Base-by-base conservation (phyloP, 768 basidiomycete genomes). In the Pseudohyphozyma bogoriensis region DNA sequence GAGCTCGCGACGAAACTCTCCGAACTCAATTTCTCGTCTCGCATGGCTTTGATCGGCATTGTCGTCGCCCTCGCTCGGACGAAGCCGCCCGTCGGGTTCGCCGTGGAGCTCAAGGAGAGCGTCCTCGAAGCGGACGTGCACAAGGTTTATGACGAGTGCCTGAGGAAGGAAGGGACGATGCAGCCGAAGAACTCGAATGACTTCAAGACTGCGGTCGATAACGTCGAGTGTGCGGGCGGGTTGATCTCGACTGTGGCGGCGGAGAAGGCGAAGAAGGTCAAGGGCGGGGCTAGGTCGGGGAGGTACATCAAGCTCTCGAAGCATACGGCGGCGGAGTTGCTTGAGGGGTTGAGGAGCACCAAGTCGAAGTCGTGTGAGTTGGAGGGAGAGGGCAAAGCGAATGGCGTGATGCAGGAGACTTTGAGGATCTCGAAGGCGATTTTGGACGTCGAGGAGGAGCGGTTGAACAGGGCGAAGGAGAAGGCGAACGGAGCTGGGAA, bases 11-110 rank as follows among this genome's bases (percentile, higher is more conserved):
- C 51, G 20, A 33, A 60, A 13, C 35, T 67, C 32, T n/a, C 55
- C 16, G n/a, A 42, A 4, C 56, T 63, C 32, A 58, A 63, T 46
- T 62, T 59, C 55, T 62, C 53, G 20, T 62, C 49, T 28, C 67
- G 57, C 11, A 46, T 63, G 42, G 63, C 44, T 13, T 64, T 66
- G 46, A 42, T 58, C 29, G 49, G 58, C 15, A 12, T 47, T n/a
- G 26, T 65, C 33, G 40, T 66, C 51, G 52, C 58, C 13, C 47
- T 68, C 31, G 56, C 55, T 11, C 55, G 65, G 3, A n/a, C n/a
- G n/a, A 9, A 16, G 1, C 32, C 56, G 2, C 32, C 47, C 0
- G 35, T 42, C 28, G 63, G 59, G 7, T 42, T 60, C 51, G 63
- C 58, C 26, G 28, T 39, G 2, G 5, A 7, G 1, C 12, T 55